phyloP scores from a whole-genome alignment of 164 flowering plant species.

The Stephania yunnanensis region DNA sequence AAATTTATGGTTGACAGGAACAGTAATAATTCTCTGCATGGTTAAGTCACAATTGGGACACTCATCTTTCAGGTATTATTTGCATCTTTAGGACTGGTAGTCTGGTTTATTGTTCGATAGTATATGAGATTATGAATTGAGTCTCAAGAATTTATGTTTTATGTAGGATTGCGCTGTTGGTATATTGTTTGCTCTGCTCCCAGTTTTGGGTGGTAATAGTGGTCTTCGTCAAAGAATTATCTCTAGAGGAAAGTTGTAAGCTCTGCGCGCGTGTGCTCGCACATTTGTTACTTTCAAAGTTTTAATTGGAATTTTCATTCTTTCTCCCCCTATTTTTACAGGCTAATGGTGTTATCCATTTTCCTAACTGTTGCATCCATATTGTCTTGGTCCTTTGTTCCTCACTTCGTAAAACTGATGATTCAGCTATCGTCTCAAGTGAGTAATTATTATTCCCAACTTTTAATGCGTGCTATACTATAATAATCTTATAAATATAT shows the following conservation, averaged over 20 bases:
- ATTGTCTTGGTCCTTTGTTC: conserved; percentile 88
- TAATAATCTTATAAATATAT: too few relatives aligned
- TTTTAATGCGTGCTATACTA: background rate
- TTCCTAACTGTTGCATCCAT: conserved; percentile 62
- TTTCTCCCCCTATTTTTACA: conserved; percentile 24
- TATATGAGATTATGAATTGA: too few relatives aligned
- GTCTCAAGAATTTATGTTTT: too few relatives aligned
- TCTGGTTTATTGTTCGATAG: too few relatives aligned
- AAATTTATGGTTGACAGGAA: too few relatives aligned
- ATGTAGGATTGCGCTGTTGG: too few relatives aligned
- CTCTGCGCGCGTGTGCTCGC: background rate
- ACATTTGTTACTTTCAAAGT: background rate
- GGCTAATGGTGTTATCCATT: conserved; percentile 67
- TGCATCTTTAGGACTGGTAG: too few relatives aligned
- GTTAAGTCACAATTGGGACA: too few relatives aligned
- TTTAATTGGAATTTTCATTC: too few relatives aligned
- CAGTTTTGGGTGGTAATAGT: conserved; percentile 91
- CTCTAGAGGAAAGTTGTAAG: conserved; percentile 87
- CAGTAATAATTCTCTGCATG: too few relatives aligned
- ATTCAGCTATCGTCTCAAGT: conserved; percentile 83
- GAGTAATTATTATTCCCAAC: conserved; percentile 22
- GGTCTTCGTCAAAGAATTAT: conserved; percentile 69
- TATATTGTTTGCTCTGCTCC: too few relatives aligned
- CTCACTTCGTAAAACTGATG: conserved; percentile 90
- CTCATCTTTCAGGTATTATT: too few relatives aligned